phyloP scores from a whole-genome alignment of 2,329 filamentous ascomycete species.

The Aureobasidium sp. region DNA sequence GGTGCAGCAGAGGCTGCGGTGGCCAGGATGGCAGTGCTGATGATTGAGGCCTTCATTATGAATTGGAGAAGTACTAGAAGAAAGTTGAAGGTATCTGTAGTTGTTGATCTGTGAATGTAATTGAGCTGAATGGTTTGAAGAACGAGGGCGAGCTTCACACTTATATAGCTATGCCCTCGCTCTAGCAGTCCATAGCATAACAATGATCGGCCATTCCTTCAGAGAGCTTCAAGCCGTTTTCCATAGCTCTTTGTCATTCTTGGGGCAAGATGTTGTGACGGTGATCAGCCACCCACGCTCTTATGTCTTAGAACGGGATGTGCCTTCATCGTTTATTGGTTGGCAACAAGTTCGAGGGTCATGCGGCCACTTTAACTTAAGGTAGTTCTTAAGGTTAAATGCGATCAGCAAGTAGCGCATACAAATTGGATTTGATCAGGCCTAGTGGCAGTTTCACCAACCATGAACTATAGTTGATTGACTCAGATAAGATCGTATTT shows the following conservation, averaged over 20 bases:
- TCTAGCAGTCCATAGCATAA: background rate
- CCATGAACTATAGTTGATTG: background rate
- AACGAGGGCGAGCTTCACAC: background rate
- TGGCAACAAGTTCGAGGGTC: background rate
- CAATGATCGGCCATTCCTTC: background rate
- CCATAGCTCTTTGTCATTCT: slow-evolving; percentile 2
- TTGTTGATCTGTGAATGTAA: background rate
- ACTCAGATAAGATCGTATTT: slow-evolving; percentile 4
- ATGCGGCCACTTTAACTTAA: slow-evolving; percentile 1
- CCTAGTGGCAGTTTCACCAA: background rate
- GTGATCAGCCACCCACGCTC: background rate
- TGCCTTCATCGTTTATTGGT: background rate
- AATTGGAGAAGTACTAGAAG: background rate
- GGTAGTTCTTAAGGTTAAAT: slow-evolving; percentile 14
- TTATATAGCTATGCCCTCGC: background rate
- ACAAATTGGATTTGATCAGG: background rate
- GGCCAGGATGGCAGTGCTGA: slow-evolving; percentile 16
- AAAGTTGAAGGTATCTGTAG: background rate
- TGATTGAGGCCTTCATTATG: slow-evolving; percentile 20
- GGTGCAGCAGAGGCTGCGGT: slow-evolving; percentile 16
- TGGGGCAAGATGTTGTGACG: background rate
- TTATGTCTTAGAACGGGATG: background rate
- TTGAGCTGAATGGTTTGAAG: background rate
- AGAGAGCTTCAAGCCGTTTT: background rate
- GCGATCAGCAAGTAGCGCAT: background rate